Evolutionary conservation across 345 rosid species (phyloP), one percentile per base, ranked within the genome.

Genomic region (Limnanthes douglasii): DNA sequence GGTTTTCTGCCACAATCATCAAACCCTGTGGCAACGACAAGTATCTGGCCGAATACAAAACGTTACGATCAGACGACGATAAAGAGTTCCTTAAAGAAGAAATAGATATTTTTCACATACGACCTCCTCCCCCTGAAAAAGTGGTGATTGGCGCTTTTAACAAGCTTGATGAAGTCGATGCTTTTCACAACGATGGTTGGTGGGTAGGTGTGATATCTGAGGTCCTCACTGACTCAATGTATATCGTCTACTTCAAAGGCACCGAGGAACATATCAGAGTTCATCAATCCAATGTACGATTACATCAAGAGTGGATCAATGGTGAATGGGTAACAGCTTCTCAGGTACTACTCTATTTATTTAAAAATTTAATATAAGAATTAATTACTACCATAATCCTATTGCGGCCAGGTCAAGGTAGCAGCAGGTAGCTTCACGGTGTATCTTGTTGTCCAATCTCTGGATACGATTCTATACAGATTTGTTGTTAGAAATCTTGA

Each of bases 151-250:
- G 48, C 19, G 47, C 54, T 25, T 74, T 65, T 25, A 38, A 53
- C 20, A 19, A 31, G 45, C 48, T 54, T 10, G 78, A 67, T n/a
- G 63, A 62, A 54, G 68, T 78, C 20, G 77, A 78, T 61, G 78
- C 70, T n/a, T 51, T 37, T 15, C 69, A 71, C 45, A 71, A 66
- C 27, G 92, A 71, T 12, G 77, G 69, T 24, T 78, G 92, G 92
- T 74, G 92, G 92, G 61, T 41, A 12, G 92, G 92, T 21, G 53
- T 50, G 2, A 43, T 78, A 33, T 32, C 30, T 5, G 62, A 57
- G 43, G 57, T 57, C 33, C 41, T 46, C 14, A 12, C 17, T 11
- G 41, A 57, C 14, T 52, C 50, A 21, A 59, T 18, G 45, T 57
- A 70, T 36, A 8, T 6, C 18, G 48, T 78, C 21, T 61, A 29